A percentile compares a stretch with the other conserved stretches of the same genome.
phyloP scores from a whole-genome alignment of 2,329 filamentous ascomycete species.

The Sporothrix mexicana region DNA sequence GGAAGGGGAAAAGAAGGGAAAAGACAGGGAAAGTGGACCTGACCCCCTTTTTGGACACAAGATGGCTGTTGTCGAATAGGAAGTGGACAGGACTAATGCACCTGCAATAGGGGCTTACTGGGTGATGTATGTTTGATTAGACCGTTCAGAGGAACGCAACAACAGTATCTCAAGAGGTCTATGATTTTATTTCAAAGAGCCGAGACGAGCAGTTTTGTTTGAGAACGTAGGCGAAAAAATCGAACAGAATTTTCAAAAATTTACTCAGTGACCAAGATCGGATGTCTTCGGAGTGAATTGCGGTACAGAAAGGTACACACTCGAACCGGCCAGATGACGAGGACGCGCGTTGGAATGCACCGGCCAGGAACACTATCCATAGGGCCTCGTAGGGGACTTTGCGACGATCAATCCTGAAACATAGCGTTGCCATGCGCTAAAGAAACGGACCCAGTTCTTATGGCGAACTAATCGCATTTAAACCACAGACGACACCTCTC shows the following conservation, averaged over 20 bases:
- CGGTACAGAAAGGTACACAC: not conserved
- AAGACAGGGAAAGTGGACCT: not conserved
- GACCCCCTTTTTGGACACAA: not conserved
- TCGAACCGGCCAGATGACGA: not conserved
- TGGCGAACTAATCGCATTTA: too few relatives aligned
- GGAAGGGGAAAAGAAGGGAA: not conserved
- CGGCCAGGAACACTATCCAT: not conserved
- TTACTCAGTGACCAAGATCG: too few relatives aligned
- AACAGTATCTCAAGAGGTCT: too few relatives aligned
- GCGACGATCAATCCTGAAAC: too few relatives aligned
- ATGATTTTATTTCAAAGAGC: too few relatives aligned
- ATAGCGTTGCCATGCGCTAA: too few relatives aligned
- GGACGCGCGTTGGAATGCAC: slow-evolving; percentile 15
- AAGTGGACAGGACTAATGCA: not conserved
- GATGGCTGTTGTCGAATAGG: slow-evolving; percentile 6
- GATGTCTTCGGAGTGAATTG: not conserved
- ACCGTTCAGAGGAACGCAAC: not conserved
- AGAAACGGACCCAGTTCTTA: too few relatives aligned
- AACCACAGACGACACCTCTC: too few relatives aligned
- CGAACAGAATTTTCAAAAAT: too few relatives aligned
- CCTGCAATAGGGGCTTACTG: not conserved
- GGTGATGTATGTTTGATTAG: slow-evolving; percentile 9
- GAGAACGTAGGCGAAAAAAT: too few relatives aligned
- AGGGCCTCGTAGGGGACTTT: too few relatives aligned
- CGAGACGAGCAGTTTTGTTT: too few relatives aligned